Conservation (phyloP, 768 basidiomycete genomes). For the Peribolospora kevripleyi region DNA sequence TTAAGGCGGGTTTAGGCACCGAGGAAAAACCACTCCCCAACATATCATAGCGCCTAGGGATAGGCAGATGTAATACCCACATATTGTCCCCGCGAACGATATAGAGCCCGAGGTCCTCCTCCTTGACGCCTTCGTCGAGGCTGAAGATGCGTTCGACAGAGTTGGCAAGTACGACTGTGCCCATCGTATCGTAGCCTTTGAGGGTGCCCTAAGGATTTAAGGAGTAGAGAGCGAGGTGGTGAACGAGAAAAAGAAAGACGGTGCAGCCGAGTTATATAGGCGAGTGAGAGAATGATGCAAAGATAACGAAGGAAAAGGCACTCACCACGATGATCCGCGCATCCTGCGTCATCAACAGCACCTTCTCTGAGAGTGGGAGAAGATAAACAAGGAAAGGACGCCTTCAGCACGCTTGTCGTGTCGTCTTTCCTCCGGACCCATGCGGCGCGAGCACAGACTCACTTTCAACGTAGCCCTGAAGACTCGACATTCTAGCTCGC, state of each 20-base stretch:
- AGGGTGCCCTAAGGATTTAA: constrained; percentile 42
- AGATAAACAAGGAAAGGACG: not conserved
- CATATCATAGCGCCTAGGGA: not conserved
- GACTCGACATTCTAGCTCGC: constrained; percentile 40
- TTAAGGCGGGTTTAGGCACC: not conserved
- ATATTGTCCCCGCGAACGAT: constrained; percentile 97
- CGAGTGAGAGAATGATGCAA: not conserved
- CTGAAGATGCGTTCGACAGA: constrained; percentile 83
- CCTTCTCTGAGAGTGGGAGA: constrained; percentile 35
- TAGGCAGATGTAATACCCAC: constrained; percentile 30
- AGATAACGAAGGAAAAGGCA: constrained; percentile 6
- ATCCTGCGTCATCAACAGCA: constrained; percentile 84
- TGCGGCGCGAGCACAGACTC: constrained; percentile 14
- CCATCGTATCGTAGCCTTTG: constrained; percentile 82
- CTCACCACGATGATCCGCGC: constrained; percentile 78
- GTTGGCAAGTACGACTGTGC: constrained; percentile 83
- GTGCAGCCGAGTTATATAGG: not conserved
- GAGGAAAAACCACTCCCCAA: not conserved
- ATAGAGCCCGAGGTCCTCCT: constrained; percentile 80
- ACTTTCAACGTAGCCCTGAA: constrained; percentile 82
- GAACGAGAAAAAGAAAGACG: not conserved
- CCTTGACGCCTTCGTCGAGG: constrained; percentile 73
- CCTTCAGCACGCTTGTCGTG: not conserved
- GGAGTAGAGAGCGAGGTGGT: not conserved
- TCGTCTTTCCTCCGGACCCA: not conserved